A percentile compares a stretch with the other conserved stretches of the same genome.
Conservation (phyloP, 306 rosid genomes). For the Castanospermum australe region DNA sequence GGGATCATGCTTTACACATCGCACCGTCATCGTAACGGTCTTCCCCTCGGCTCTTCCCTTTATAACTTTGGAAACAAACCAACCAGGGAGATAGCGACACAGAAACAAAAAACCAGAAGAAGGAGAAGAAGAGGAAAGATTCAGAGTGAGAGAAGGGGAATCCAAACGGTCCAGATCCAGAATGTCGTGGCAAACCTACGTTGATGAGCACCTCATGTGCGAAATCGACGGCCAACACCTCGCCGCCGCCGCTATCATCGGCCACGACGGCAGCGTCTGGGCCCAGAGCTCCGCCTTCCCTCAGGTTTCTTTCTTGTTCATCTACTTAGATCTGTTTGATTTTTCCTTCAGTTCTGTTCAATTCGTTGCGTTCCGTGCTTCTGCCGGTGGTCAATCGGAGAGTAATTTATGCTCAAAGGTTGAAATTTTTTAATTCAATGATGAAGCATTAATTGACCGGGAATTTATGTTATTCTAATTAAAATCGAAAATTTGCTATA, state of each 20-base stretch:
- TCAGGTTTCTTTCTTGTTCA: conserved; percentile 32
- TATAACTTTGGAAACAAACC: no score
- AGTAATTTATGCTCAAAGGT: no score
- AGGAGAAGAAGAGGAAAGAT: no score
- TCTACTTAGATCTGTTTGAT: neutral
- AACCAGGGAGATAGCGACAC: neutral
- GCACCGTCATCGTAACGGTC: conserved; percentile 17
- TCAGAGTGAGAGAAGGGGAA: neutral
- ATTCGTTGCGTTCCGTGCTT: no score
- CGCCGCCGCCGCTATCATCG: conserved; percentile 54
- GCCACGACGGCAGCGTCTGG: conserved; percentile 60
- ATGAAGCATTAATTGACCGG: no score
- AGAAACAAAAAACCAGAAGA: no score
- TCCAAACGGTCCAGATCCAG: conserved; percentile 2
- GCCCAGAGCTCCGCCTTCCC: conserved; percentile 59
- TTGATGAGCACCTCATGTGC: conserved; percentile 63
- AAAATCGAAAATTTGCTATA: no score
- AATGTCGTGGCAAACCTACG: conserved; percentile 72
- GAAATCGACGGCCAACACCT: conserved; percentile 57
- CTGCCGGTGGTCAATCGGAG: no score
- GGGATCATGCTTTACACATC: no score
- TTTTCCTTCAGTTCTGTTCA: neutral
- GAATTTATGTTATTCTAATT: no score
- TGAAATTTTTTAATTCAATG: no score
- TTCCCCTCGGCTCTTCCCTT: no score